These are phyloP conservation scores for Ophiosphaerella herpotricha DNA, from an alignment of 2,329 filamentous ascomycete species.

Conservation along the genomic window DNA sequence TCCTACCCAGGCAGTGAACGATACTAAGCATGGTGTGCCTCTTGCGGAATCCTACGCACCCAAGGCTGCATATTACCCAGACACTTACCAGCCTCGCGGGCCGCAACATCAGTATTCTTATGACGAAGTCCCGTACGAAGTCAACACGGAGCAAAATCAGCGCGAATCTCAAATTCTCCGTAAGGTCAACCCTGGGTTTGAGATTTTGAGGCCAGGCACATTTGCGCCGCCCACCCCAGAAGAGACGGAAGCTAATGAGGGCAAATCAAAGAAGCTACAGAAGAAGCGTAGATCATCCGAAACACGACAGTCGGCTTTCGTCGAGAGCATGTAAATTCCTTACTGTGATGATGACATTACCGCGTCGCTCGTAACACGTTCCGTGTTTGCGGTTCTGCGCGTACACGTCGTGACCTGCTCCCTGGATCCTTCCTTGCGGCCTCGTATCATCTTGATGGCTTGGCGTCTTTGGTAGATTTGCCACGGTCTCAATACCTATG, in stretches of 20 bases:
- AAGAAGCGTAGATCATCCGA: constrained; percentile 48
- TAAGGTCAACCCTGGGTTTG: constrained; percentile 50
- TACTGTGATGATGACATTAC: constrained; percentile 12
- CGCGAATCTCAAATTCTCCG: constrained; percentile 44
- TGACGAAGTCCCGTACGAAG: constrained; percentile 37
- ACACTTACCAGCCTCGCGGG: constrained; percentile 45
- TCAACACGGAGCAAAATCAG: constrained; percentile 34
- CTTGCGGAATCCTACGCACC: constrained; percentile 45
- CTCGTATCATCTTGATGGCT: constrained; percentile 28
- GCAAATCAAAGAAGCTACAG: constrained; percentile 48
- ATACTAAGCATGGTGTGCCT: constrained; percentile 38
- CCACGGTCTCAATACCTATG: constrained; percentile 14
- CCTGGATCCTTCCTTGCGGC: constrained; percentile 23
- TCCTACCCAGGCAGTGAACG: constrained; percentile 27
- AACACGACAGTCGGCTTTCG: constrained; percentile 42
- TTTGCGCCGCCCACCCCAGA: constrained; percentile 40
- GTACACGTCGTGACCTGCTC: constrained; percentile 23
- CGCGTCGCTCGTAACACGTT: constrained; percentile 17
- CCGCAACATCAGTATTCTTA: constrained; percentile 43
- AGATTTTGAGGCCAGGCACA: constrained; percentile 48
- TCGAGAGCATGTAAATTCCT: constrained; percentile 42
- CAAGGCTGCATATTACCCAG: constrained; percentile 36
- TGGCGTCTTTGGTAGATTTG: constrained; percentile 17
- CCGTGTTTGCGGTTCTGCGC: constrained; percentile 18
- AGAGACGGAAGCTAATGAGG: constrained; percentile 38